Conservation (phyloP, 768 basidiomycete species). For the Amanita molliuscula region DNA sequence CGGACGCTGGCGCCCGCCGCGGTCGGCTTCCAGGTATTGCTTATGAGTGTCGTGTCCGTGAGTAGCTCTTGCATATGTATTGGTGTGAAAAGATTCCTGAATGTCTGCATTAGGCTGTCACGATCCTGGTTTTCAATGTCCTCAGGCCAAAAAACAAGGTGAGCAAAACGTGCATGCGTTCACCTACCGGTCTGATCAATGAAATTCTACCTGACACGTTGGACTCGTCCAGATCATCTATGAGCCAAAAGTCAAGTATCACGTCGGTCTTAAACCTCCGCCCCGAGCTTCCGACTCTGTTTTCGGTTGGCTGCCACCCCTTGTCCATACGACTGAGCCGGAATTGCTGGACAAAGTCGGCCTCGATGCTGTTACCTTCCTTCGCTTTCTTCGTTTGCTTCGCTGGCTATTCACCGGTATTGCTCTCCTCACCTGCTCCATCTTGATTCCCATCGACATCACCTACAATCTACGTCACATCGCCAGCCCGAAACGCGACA, state of each 20-base stretch:
- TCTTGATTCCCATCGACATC: conserved; percentile 83
- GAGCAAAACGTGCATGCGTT: conserved; percentile 6
- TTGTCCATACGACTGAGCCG: conserved; percentile 77
- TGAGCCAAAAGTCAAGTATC: conserved; percentile 91
- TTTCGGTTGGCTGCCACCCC: conserved; percentile 85
- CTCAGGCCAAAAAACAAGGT: conserved; percentile 88
- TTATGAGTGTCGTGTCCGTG: conserved; percentile 69
- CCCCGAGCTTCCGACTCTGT: conserved; percentile 76
- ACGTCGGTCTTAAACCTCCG: conserved; percentile 64
- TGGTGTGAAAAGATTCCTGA: not conserved
- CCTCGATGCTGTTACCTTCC: conserved; percentile 86
- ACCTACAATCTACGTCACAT: conserved; percentile 72
- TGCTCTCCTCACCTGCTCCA: conserved; percentile 50
- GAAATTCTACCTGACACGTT: not conserved
- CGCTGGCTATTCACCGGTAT: conserved; percentile 62
- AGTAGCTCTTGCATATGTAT: not conserved
- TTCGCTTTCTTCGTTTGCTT: conserved; percentile 84
- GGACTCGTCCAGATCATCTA: conserved; percentile 57
- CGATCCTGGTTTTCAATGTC: conserved; percentile 68
- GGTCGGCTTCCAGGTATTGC: conserved; percentile 65
- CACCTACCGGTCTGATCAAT: not conserved
- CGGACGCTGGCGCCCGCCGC: conserved; percentile 74
- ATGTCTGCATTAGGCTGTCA: conserved; percentile 35
- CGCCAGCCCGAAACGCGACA: conserved; percentile 35
- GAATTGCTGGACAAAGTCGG: conserved; percentile 83